These are phyloP conservation scores for Podila horticola DNA, from an alignment of 192 early-diverging fungal species.

Conservation along the genomic window DNA sequence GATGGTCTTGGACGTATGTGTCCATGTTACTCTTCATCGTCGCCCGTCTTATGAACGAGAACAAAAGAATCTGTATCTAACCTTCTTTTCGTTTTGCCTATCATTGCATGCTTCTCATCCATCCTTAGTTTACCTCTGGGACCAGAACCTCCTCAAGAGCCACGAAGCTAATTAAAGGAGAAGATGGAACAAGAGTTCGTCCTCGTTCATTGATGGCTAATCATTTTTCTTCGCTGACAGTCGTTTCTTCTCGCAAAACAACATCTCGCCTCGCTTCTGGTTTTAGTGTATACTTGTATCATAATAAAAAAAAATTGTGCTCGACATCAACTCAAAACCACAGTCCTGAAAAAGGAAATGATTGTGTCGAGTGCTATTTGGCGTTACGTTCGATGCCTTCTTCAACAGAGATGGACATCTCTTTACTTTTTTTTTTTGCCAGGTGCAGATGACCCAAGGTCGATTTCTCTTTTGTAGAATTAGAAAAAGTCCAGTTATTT, in stretches of 20 bases:
- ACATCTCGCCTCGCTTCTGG: background rate
- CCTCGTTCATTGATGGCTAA: background rate
- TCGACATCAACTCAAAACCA: background rate
- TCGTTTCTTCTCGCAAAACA: background rate
- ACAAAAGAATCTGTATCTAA: too few species aligned
- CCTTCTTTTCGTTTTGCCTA: background rate
- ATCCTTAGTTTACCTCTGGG: conserved; percentile 23
- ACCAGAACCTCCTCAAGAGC: conserved; percentile 21
- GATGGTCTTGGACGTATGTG: conserved; percentile 55
- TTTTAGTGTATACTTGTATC: background rate
- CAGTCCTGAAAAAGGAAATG: too few species aligned
- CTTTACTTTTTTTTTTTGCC: too few species aligned
- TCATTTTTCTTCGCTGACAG: background rate
- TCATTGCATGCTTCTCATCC: background rate
- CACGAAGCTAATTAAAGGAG: background rate
- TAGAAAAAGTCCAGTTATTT: too few species aligned
- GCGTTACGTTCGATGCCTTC: too few species aligned
- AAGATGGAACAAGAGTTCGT: background rate
- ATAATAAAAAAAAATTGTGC: background rate
- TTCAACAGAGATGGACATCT: too few species aligned
- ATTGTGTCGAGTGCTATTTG: too few species aligned
- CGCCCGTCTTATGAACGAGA: background rate
- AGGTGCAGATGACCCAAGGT: too few species aligned
- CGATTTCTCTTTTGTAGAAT: too few species aligned
- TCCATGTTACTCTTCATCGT: background rate